Base-by-base conservation (phyloP, 768 basidiomycete species). In the Hirschioporus abietinus region DNA sequence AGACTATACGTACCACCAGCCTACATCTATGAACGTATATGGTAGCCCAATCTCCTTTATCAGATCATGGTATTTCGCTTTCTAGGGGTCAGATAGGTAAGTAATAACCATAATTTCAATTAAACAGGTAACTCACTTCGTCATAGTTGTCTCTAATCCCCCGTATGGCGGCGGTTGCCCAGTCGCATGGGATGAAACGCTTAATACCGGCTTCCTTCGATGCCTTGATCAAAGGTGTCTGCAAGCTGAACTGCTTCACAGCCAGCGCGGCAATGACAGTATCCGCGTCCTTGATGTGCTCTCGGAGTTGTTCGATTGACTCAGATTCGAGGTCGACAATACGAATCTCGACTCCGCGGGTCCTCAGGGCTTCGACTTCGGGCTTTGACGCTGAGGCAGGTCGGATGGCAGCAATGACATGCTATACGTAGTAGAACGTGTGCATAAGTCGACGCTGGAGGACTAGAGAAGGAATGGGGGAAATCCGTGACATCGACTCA, bases 1-100 rank as follows among this genome's bases (percentile, higher is more conserved):
- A 7, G 23, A 15, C 12, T 23, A 25, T 24, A 15, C 60, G 10
- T 34, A 61, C 76, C 77, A 77, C 68, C 69, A 76, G 6, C 76
- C 75, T 18, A 74, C 73, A 63, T 76, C 76, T 62, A 77, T 75
- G 67, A 75, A 72, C 6, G 77, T 77, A 65, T 78, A 72, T 0
- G 69, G 66, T 6, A 75, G 65, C 59, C 69, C 72, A 17, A 73
- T 66, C 12, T 70, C 69, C n/a, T 70, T 58, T 63, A 76, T 64
- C 64, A 71, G 73, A 7, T 74, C 70, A 36, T 71, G 71, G 24
- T 76, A 70, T 10, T 67, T 70, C 7, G 74, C 70, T 72, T 76
- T 77, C 76, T 77, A 42, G 7, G 23, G 5, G 42, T 1, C 12
- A 1, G 20, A 12, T 15, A 52, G 12, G 15, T 52, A 1, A 52